Evolutionary conservation across 495 filamentous ascomycete species (phyloP).

Genomic region (Penicillium goetzii): DNA sequence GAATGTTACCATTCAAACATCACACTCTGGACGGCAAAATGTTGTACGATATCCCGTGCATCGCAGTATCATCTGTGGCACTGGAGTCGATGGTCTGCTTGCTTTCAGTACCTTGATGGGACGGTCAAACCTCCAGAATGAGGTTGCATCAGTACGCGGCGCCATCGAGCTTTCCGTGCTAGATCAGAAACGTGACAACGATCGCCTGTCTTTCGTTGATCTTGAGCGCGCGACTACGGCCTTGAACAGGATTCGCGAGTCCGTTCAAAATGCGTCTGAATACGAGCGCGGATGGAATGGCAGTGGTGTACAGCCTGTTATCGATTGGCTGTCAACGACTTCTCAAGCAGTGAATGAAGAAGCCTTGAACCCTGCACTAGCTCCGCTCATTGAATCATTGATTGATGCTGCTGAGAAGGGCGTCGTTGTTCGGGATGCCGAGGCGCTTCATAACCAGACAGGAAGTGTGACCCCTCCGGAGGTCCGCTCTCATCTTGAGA

Average conservation of each 20-base stretch:
- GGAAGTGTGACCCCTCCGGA: slow-evolving; percentile 43
- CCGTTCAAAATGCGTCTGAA: slow-evolving; percentile 64
- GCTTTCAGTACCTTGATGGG: slow-evolving; percentile 53
- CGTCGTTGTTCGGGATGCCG: slow-evolving; percentile 54
- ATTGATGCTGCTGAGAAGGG: slow-evolving; percentile 59
- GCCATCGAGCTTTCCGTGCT: slow-evolving; percentile 56
- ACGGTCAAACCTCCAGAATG: slow-evolving; percentile 38
- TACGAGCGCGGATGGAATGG: slow-evolving; percentile 76
- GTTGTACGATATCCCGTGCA: slow-evolving; percentile 84
- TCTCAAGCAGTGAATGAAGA: slow-evolving; percentile 47
- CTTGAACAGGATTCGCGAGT: slow-evolving; percentile 65
- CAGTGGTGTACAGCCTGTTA: slow-evolving; percentile 65
- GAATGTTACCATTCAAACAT: slow-evolving; percentile 66
- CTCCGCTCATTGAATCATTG: slow-evolving; percentile 67
- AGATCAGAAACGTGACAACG: slow-evolving; percentile 33
- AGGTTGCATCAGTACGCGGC: slow-evolving; percentile 53
- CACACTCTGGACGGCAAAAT: slow-evolving; percentile 60
- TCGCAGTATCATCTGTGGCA: slow-evolving; percentile 72
- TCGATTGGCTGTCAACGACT: slow-evolving; percentile 65
- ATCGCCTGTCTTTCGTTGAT: slow-evolving; percentile 55
- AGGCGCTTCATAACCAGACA: slow-evolving; percentile 39
- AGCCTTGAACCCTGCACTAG: slow-evolving; percentile 62
- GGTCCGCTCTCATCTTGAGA: slow-evolving; percentile 55
- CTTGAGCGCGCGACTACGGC: slow-evolving; percentile 59
- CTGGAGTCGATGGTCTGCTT: slow-evolving; percentile 61